Evolutionary conservation across 106 monocot genomes (phyloP).

Genomic region (Phalaenopsis equestris): DNA sequence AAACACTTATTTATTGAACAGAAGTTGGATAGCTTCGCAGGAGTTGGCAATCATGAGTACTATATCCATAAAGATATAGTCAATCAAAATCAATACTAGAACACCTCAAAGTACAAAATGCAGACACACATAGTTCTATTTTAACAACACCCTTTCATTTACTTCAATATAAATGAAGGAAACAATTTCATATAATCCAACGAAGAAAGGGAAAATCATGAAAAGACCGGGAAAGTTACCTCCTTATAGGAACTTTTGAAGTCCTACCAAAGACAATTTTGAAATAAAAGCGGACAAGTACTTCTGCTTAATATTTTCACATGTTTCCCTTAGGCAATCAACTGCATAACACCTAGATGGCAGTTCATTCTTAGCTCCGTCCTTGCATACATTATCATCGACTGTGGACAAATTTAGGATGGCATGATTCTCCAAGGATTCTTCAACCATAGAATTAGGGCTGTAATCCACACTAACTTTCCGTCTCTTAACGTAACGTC

Average conservation of each 20-base stretch:
- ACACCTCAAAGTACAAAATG: constrained; percentile 1
- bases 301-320: constrained; percentile 69
- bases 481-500: constrained; percentile 37
- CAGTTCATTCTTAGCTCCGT: constrained; percentile 17
- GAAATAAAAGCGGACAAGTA: constrained; percentile 59
- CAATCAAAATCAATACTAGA: neutral
- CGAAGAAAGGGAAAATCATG: neutral
- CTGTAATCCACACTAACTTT: constrained; percentile 28
- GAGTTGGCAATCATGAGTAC: neutral
- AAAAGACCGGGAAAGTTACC: constrained; percentile 25
- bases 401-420: neutral
- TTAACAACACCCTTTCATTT: neutral
- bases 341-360: constrained; percentile 35
- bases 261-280: constrained; percentile 63
- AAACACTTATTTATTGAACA: neutral
- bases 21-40: neutral
- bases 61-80: neutral
- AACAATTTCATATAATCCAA: neutral
- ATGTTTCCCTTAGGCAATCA: constrained; percentile 47
- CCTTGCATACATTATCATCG: constrained; percentile 9
- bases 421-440: constrained; percentile 12
- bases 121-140: neutral
- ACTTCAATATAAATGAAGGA: neutral
- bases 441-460: constrained; percentile 1
- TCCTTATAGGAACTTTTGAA: constrained; percentile 47